Evolutionary conservation across 345 rosid species (phyloP).

Genomic region (Eucalyptus regnans): DNA sequence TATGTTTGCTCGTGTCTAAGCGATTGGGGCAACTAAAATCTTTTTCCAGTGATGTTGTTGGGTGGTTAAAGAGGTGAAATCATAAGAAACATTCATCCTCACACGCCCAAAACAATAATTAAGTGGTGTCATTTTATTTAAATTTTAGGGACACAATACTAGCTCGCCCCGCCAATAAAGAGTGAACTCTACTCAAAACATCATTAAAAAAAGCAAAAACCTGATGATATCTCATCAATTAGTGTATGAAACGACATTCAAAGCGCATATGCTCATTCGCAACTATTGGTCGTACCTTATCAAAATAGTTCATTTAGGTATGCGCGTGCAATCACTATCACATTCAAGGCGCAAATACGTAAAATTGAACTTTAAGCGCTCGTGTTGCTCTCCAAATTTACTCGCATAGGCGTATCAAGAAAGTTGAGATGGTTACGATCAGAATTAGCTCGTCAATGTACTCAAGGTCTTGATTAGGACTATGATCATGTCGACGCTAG

Average conservation of each 20-base stretch:
- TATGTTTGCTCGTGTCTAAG: background rate
- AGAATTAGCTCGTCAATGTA: no score
- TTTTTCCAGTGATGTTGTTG: background rate
- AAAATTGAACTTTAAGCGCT: background rate
- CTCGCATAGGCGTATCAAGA: no score
- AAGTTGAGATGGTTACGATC: background rate
- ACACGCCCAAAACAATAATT: background rate
- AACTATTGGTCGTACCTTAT: background rate
- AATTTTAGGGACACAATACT: no score
- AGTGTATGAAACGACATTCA: no score
- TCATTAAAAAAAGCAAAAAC: no score
- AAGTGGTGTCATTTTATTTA: background rate
- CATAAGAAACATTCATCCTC: background rate
- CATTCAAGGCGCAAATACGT: no score
- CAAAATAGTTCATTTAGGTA: background rate
- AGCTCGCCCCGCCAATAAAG: no score
- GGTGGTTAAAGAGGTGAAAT: background rate
- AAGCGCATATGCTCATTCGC: background rate
- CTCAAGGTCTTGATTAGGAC: no score
- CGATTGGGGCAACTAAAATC: rapidly evolving
- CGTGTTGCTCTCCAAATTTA: no score
- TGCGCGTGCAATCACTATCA: rapidly evolving
- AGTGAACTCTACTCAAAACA: background rate
- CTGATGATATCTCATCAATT: no score
- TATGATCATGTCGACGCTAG: background rate